A percentile compares a stretch with the other conserved stretches of the same genome.
Evolutionary conservation across 495 filamentous ascomycete species (phyloP).

Genomic region (Penicillium coffeae): DNA sequence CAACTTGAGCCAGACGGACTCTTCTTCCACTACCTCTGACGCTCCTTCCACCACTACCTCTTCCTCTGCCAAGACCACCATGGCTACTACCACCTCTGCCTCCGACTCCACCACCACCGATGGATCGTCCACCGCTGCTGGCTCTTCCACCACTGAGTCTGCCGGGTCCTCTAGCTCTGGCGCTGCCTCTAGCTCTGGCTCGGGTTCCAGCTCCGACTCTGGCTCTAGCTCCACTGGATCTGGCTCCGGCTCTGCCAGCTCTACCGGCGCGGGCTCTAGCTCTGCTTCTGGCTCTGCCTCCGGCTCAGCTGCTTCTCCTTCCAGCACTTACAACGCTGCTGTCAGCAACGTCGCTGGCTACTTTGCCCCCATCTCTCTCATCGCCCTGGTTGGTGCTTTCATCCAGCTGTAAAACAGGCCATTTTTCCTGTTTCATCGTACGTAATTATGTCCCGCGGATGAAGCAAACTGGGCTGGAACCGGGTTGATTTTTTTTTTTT

Average conservation of each 20-base stretch:
- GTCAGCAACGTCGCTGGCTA: slow-evolving; percentile 22
- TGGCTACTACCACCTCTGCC: neutral
- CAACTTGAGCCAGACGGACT: neutral
- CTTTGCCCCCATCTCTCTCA: slow-evolving; percentile 23
- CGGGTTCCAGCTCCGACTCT: slow-evolving; percentile 16
- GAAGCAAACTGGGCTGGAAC: slow-evolving; percentile 27
- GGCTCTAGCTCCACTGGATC: slow-evolving; percentile 19
- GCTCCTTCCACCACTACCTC: slow-evolving; percentile 2
- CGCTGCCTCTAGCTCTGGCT: slow-evolving; percentile 11
- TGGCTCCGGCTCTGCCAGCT: slow-evolving; percentile 12
- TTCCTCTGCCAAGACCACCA: neutral
- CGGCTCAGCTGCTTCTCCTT: slow-evolving; percentile 18
- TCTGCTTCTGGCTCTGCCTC: slow-evolving; percentile 16
- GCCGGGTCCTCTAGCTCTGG: neutral
- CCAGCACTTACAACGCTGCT: slow-evolving; percentile 22
- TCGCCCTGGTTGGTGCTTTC: slow-evolving; percentile 34
- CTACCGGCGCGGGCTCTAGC: slow-evolving; percentile 9
- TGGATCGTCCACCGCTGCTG: slow-evolving; percentile 7
- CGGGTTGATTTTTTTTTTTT: slow-evolving; percentile 10
- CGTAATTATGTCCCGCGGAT: slow-evolving; percentile 25
- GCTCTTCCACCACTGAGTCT: slow-evolving; percentile 17
- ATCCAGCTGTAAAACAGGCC: slow-evolving; percentile 30
- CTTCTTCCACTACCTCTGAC: neutral
- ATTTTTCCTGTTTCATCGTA: slow-evolving; percentile 10
- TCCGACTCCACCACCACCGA: slow-evolving; percentile 14